These are phyloP conservation scores for Oryza glumipatula DNA, from an alignment of 176 grass and related monocot genomes.

Conservation along the genomic window DNA sequence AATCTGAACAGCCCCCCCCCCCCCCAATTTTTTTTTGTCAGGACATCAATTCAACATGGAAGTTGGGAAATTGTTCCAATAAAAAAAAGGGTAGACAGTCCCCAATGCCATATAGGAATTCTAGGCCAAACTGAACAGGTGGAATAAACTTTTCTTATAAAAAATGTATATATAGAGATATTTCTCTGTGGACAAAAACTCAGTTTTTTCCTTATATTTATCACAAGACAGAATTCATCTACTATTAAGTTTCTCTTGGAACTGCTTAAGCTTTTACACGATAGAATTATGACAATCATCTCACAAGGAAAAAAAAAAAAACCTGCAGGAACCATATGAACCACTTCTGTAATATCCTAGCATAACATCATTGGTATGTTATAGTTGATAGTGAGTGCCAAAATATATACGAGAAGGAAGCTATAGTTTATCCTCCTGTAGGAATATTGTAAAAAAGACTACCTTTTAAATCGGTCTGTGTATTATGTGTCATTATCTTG, in stretches of 20 bases:
- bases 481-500: background rate
- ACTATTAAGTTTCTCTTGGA: background rate
- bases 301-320: background rate
- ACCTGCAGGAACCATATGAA: no score
- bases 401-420: background rate
- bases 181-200: no score
- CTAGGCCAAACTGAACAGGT: background rate
- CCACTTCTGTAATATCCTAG: background rate
- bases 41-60: background rate
- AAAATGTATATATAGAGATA: background rate
- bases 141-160: background rate
- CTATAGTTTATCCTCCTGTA: background rate
- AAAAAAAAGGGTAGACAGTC: background rate
- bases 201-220: no score
- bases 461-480: background rate
- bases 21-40: background rate
- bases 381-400: background rate
- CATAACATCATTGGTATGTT: background rate
- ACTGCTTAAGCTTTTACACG: background rate
- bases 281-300: background rate
- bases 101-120: background rate
- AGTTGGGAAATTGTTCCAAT: background rate
- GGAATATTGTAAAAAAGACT: background rate
- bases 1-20: no score
- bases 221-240: no score